phyloP scores from a whole-genome alignment of 2,329 filamentous ascomycete species.

The Ophiostoma piceae region DNA sequence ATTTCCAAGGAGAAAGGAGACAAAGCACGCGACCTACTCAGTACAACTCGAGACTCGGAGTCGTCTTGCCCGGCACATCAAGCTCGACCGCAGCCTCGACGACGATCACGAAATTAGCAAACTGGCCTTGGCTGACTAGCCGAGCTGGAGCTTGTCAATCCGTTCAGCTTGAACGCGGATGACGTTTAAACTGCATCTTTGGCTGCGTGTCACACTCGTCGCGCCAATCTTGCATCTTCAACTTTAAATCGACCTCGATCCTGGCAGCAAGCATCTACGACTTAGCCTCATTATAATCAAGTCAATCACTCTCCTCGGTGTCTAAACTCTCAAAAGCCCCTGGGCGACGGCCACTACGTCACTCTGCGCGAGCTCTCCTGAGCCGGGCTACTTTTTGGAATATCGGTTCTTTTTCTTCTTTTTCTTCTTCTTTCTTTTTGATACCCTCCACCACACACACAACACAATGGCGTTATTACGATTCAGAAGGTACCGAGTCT shows the following conservation, averaged over 20 bases:
- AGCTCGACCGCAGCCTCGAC: neutral
- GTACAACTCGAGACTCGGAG: neutral
- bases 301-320: neutral
- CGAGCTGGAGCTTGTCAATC: neutral
- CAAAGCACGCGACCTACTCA: neutral
- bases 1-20: neutral
- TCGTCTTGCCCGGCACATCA: neutral
- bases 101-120: neutral
- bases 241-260: neutral
- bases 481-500: constrained; percentile 57
- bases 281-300: neutral
- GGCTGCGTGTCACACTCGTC: neutral
- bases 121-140: neutral
- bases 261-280: neutral
- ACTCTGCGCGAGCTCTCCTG: constrained; percentile 2
- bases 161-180: neutral
- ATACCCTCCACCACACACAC: neutral
- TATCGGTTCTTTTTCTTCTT: neutral
- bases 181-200: neutral
- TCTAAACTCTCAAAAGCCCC: neutral
- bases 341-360: constrained; percentile 9
- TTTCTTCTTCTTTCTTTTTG: neutral
- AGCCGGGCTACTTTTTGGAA: neutral
- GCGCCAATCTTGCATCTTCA: neutral
- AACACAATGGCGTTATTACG: constrained; percentile 43